Conservation (phyloP, 1,284 basidiomycete genomes). For the Neotropicomus parvogracilis region DNA sequence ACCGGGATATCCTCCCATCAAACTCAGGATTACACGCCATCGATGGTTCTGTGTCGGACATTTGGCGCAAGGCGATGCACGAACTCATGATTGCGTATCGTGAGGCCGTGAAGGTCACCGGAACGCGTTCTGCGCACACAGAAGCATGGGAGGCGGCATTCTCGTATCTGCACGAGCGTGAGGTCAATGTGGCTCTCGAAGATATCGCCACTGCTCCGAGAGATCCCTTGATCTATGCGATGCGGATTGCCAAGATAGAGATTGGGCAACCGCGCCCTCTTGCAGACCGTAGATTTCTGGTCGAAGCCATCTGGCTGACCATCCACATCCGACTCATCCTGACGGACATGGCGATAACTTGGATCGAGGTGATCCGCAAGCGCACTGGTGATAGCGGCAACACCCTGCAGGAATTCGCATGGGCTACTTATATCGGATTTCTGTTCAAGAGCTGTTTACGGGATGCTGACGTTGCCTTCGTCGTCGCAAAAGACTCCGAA, state of each 20-base stretch:
- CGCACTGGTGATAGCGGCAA: constrained; percentile 6
- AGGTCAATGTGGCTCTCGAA: constrained; percentile 31
- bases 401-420: constrained; percentile 27
- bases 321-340: constrained; percentile 43
- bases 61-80: constrained; percentile 36
- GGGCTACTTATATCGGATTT: constrained; percentile 41
- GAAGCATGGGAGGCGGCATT: constrained; percentile 48
- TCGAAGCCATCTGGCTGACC: constrained; percentile 45
- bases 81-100: constrained; percentile 36
- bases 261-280: constrained; percentile 47
- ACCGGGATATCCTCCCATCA: constrained; percentile 18
- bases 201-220: constrained; percentile 26
- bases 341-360: constrained; percentile 32
- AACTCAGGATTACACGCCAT: constrained; percentile 31
- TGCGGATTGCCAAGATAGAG: constrained; percentile 39
- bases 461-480: constrained; percentile 42
- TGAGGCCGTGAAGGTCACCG: constrained; percentile 32
- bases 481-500: constrained; percentile 34
- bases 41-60: constrained; percentile 26
- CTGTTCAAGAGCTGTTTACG: constrained; percentile 39
- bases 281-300: constrained; percentile 43
- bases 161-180: constrained; percentile 40
- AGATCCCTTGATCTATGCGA: constrained; percentile 39
- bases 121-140: constrained; percentile 42
- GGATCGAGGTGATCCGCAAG: constrained; percentile 20